A percentile compares a stretch with the other conserved stretches of the same genome.
Evolutionary conservation across 352 stramenopile genomes (phyloP).

Genomic region (Globisporangium canariense): DNA sequence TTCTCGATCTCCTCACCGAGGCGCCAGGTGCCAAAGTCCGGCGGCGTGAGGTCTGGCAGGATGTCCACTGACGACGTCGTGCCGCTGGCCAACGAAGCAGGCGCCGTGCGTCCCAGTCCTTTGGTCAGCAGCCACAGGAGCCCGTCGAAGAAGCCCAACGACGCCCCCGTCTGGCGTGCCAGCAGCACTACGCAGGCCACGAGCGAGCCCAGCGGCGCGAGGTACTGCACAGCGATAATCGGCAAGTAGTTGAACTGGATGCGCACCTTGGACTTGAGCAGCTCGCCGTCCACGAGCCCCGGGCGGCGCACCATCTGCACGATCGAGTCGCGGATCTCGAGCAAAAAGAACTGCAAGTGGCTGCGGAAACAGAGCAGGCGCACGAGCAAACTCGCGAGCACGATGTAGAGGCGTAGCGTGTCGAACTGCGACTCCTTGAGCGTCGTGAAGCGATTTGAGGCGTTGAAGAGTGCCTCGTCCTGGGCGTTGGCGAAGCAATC

Average conservation of each 20-base stretch:
- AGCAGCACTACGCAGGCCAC: slow-evolving; percentile 47
- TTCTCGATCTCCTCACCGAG: slow-evolving; percentile 50
- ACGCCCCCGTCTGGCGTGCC: slow-evolving; percentile 49
- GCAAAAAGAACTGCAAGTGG: slow-evolving; percentile 75
- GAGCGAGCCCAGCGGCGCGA: slow-evolving; percentile 49
- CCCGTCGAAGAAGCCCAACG: slow-evolving; percentile 38
- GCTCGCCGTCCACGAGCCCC: slow-evolving; percentile 48
- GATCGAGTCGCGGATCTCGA: slow-evolving; percentile 71
- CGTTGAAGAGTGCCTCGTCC: slow-evolving; percentile 23
- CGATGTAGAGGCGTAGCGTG: slow-evolving; percentile 44
- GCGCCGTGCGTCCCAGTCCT: slow-evolving; percentile 16
- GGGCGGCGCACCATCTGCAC: slow-evolving; percentile 46
- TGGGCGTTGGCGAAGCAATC: slow-evolving; percentile 48
- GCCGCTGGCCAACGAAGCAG: slow-evolving; percentile 17
- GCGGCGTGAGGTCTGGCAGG: slow-evolving; percentile 30
- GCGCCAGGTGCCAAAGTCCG: slow-evolving; percentile 54
- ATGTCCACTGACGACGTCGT: slow-evolving; percentile 16
- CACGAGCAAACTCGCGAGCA: slow-evolving; percentile 43
- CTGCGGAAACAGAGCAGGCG: slow-evolving; percentile 53
- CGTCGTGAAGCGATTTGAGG: slow-evolving; percentile 8
- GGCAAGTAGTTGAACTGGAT: slow-evolving; percentile 83
- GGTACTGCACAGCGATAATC: slow-evolving; percentile 76
- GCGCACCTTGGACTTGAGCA: slow-evolving; percentile 67
- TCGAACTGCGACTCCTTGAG: slow-evolving; percentile 61
- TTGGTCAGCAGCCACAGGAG: slow-evolving; percentile 25